Conservation (phyloP, 495 filamentous ascomycete genomes). For the Trichoderma reesei region DNA sequence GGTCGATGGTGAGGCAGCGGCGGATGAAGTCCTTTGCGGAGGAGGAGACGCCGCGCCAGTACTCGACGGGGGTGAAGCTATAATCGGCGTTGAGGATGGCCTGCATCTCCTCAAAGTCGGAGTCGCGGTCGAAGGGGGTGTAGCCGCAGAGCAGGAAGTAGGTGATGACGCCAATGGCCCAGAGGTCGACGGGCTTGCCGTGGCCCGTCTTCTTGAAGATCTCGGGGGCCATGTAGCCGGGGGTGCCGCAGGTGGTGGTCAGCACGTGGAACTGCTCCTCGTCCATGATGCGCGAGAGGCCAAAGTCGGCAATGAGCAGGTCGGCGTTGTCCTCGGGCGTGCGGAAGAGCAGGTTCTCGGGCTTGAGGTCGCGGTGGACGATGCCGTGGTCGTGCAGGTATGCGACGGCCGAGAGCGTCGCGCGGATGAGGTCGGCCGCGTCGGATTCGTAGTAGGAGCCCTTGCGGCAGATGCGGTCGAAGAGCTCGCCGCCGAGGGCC, state of each 20-base stretch:
- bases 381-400: slow-evolving; percentile 98
- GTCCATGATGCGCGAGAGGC: slow-evolving; percentile 91
- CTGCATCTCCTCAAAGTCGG: slow-evolving; percentile 98
- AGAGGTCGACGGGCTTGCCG: slow-evolving; percentile 85
- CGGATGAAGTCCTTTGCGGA: slow-evolving; percentile 80
- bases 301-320: slow-evolving; percentile 95
- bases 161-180: slow-evolving; percentile 93
- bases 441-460: slow-evolving; percentile 97
- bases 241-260: slow-evolving; percentile 94
- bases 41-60: slow-evolving; percentile 90
- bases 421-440: slow-evolving; percentile 87
- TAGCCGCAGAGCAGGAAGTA: slow-evolving; percentile 98
- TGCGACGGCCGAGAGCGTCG: slow-evolving; percentile 91
- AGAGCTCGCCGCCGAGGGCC: slow-evolving; percentile 90
- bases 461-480: slow-evolving; percentile 97
- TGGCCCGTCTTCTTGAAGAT: slow-evolving; percentile 84
- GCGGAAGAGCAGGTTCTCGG: slow-evolving; percentile 70
- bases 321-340: slow-evolving; percentile 76
- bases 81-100: slow-evolving; percentile 95
- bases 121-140: slow-evolving; percentile 95
- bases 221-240: slow-evolving; percentile 96
- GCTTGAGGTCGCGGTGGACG: slow-evolving; percentile 76
- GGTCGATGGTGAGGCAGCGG: slow-evolving; percentile 78
- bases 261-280: slow-evolving; percentile 97
- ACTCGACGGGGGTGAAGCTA: slow-evolving; percentile 88